Evolutionary conservation across 2,329 filamentous ascomycete species (phyloP).

Genomic region (Epichloe gansuensis): DNA sequence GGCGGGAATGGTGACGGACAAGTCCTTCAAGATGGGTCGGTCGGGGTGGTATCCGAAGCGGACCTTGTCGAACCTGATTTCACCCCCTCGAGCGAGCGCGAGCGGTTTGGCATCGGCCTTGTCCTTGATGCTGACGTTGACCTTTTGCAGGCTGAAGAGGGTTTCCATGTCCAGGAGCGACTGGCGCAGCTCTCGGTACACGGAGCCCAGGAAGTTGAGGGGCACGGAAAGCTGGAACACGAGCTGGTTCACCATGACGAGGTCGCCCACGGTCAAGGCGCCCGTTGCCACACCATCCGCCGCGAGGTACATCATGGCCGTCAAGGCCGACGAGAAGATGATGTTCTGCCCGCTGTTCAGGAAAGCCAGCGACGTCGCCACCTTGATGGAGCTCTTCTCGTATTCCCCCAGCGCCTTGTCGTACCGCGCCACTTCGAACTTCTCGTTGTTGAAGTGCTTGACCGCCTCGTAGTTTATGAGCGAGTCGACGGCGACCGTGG

Average conservation of each 20-base stretch:
- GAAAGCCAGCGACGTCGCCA: conserved; percentile 83
- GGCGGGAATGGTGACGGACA: conserved; percentile 80
- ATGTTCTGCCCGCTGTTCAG: conserved; percentile 93
- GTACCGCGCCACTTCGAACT: conserved; percentile 82
- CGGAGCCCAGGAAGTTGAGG: conserved; percentile 93
- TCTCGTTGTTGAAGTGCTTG: conserved; percentile 99
- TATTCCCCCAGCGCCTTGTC: conserved; percentile 77
- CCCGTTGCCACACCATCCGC: conserved; percentile 78
- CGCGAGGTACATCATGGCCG: conserved; percentile 96
- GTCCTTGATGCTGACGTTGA: conserved; percentile 79
- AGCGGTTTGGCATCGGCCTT: conserved; percentile 61
- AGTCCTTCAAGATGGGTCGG: conserved; percentile 72
- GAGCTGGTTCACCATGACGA: conserved; percentile 98
- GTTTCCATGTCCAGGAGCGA: conserved; percentile 97
- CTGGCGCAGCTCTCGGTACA: conserved; percentile 90
- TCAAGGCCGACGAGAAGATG: conserved; percentile 89
- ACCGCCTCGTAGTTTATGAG: conserved; percentile 98
- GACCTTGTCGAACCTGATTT: conserved; percentile 91
- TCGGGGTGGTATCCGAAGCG: conserved; percentile 84
- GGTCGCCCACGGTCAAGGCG: conserved; percentile 76
- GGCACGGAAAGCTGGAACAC: conserved; percentile 96
- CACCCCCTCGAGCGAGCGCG: conserved; percentile 60
- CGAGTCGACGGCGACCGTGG: conserved; percentile 90
- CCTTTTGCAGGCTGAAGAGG: conserved; percentile 91
- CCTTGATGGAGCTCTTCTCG: conserved; percentile 90